These are phyloP conservation scores for Trametes pubescens DNA, from an alignment of 1,284 basidiomycete species.

Conservation along the genomic window DNA sequence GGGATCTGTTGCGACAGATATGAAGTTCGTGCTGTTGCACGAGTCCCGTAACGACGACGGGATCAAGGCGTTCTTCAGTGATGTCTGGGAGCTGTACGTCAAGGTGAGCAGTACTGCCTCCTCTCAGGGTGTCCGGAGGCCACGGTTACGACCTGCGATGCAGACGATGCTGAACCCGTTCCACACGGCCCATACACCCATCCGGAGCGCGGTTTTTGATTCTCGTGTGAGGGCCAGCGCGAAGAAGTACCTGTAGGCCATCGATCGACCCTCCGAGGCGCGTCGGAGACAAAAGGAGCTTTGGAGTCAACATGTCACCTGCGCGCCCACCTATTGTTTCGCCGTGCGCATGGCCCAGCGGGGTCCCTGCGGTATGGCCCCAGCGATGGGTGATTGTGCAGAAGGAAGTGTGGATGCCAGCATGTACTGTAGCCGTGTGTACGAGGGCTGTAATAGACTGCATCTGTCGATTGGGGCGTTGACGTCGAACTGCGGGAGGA, in stretches of 20 bases:
- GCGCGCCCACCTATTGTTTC: slow-evolving; percentile 12
- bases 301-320: slow-evolving; percentile 22
- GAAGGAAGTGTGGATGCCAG: no score
- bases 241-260: slow-evolving; percentile 76
- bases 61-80: slow-evolving; percentile 88
- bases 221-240: slow-evolving; percentile 85
- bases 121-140: slow-evolving; percentile 34
- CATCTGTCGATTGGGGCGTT: neutral
- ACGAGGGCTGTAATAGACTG: neutral
- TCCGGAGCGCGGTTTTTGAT: slow-evolving; percentile 85
- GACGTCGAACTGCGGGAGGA: slow-evolving; percentile 2
- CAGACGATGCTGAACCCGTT: slow-evolving; percentile 93
- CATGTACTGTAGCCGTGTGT: slow-evolving; percentile 9
- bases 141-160: slow-evolving; percentile 16
- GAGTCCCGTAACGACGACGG: slow-evolving; percentile 97
- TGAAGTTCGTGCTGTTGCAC: slow-evolving; percentile 91
- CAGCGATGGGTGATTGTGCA: neutral
- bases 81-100: slow-evolving; percentile 94
- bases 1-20: slow-evolving; percentile 59
- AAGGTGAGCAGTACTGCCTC: slow-evolving; percentile 67
- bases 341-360: slow-evolving; percentile 1
- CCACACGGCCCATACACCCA: slow-evolving; percentile 86
- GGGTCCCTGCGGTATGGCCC: slow-evolving; percentile 4
- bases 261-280: slow-evolving; percentile 4
- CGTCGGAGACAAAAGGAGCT: slow-evolving; percentile 19